Conservation (phyloP, 1,284 basidiomycete species). For the Porogramme epimiltina region DNA sequence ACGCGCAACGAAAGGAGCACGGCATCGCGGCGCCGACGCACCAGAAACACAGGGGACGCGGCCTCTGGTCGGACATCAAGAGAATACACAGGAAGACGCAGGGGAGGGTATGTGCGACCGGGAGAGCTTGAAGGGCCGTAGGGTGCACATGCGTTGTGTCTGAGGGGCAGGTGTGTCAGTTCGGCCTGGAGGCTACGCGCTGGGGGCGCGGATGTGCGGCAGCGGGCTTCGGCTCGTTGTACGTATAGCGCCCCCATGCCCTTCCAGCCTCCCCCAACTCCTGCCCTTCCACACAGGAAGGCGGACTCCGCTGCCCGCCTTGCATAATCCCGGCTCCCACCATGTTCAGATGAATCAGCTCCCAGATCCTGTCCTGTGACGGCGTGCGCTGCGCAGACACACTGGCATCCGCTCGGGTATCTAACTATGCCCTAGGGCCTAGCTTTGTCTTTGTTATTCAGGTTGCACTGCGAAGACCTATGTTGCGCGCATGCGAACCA, state of each 20-base stretch:
- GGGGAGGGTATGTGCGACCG: conserved; percentile 1
- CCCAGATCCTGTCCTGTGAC: conserved; percentile 14
- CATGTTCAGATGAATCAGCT: conserved; percentile 10
- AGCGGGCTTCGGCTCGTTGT: conserved; percentile 13
- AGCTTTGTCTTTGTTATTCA: conserved; percentile 17
- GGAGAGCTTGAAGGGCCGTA: conserved; percentile 6
- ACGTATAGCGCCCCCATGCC: conserved; percentile 21
- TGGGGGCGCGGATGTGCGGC: conserved; percentile 22
- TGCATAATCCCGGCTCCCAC: conserved; percentile 27
- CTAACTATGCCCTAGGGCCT: conserved; percentile 5
- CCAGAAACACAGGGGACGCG: conserved; percentile 10
- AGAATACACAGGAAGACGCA: conserved; percentile 28
- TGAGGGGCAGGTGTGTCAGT: conserved; percentile 10
- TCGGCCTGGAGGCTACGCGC: conserved; percentile 23
- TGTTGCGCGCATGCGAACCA: conserved; percentile 9
- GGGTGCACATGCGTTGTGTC: conserved; percentile 22
- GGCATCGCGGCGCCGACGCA: conserved; percentile 39
- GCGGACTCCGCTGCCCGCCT: conserved; percentile 28
- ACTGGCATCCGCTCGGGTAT: conserved; percentile 25
- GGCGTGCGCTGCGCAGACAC: conserved; percentile 23
- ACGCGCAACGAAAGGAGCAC: conserved; percentile 49
- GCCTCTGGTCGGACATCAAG: conserved; percentile 16
- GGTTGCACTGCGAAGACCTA: conserved; percentile 24
- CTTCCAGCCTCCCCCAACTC: conserved; percentile 29
- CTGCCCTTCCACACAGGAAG: conserved; percentile 34